Evolutionary conservation across 179 eudicot species (phyloP), one percentile per base, ranked within the genome.

Genomic region (Carnegiea gigantea): DNA sequence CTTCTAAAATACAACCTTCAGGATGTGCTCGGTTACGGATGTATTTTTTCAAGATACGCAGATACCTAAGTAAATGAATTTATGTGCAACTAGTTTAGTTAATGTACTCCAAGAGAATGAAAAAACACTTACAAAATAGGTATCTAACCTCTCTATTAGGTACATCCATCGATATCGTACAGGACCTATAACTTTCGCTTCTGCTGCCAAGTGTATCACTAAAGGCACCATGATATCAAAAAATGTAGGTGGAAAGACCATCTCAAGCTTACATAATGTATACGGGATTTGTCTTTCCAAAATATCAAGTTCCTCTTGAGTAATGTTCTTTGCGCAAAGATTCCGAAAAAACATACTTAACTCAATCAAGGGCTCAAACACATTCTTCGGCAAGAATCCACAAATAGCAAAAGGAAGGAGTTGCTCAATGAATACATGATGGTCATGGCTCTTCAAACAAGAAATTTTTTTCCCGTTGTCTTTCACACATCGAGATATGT

Each of bases 241-340:
- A 48, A 72, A 72, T 43, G 51, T 4, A 15, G 1, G 13, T 21
- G 49, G 14, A 38, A 30, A 17, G 23, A 44, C 9, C 51, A 72
- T 72, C 75, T 43, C 51, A 40, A 72, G 75, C 21, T 38, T 43
- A 12, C 75, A 17, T 40, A 70, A 38, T 33, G 74, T 70, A 70
- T 33, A 13, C 33, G n/a, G 48, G 20, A 70, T 36, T 13, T 36
- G 74, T 36, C 74, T 70, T 30, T 70, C 6, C 6, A 70, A 46
- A 10, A 4, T 9, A 13, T 70, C n/a, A 33, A 70, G 43, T 36
- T 33, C 74, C 23, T 70, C 2, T 1, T 2, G 9, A 33, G n/a
- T 30, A 36, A 70, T 70, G n/a, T 36, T 70, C 13, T 70, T 70
- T 48, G 53, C 5, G 48, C 38, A 36, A 1, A 36, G 3, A 11